Conservation (phyloP, 2,329 filamentous ascomycete genomes). For the Ambrosiella beaveri region DNA sequence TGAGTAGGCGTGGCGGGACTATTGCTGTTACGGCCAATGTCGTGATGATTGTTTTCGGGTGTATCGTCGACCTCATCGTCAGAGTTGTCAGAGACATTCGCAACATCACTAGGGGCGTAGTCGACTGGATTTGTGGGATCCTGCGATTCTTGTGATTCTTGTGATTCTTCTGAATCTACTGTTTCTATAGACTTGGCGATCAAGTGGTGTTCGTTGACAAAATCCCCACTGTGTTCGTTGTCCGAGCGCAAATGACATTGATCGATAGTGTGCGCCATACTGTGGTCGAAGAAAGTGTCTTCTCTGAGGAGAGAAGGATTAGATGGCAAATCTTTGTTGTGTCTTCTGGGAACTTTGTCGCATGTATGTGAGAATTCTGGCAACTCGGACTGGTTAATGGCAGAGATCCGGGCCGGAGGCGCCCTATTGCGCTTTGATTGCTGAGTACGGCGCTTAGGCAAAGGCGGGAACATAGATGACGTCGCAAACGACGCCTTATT, state of each 20-base stretch:
- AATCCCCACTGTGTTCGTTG: background rate
- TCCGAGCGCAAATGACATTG: slow-evolving; percentile 7
- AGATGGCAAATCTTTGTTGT: background rate
- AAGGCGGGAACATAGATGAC: slow-evolving; percentile 25
- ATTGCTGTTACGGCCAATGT: background rate
- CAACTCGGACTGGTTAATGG: background rate
- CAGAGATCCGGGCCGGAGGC: background rate
- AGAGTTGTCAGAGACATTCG: slow-evolving; percentile 5
- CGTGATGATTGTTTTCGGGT: background rate
- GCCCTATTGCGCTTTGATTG: background rate
- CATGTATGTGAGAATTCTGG: background rate
- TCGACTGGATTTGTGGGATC: background rate
- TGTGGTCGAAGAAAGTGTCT: slow-evolving; percentile 8
- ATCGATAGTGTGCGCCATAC: slow-evolving; percentile 12
- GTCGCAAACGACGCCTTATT: slow-evolving; percentile 16
- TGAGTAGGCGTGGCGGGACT: slow-evolving; percentile 16
- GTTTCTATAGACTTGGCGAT: background rate
- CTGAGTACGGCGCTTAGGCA: slow-evolving; percentile 16
- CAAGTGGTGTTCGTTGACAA: background rate
- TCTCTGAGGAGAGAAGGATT: background rate
- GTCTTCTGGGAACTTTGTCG: background rate
- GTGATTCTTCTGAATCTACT: background rate
- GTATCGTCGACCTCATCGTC: background rate
- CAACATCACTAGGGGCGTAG: slow-evolving; percentile 8
- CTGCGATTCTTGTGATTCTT: no score